Evolutionary conservation across 805 yeast genomes (phyloP), one percentile per base, ranked within the genome.

Genomic region (Ogataea pilisensis): DNA sequence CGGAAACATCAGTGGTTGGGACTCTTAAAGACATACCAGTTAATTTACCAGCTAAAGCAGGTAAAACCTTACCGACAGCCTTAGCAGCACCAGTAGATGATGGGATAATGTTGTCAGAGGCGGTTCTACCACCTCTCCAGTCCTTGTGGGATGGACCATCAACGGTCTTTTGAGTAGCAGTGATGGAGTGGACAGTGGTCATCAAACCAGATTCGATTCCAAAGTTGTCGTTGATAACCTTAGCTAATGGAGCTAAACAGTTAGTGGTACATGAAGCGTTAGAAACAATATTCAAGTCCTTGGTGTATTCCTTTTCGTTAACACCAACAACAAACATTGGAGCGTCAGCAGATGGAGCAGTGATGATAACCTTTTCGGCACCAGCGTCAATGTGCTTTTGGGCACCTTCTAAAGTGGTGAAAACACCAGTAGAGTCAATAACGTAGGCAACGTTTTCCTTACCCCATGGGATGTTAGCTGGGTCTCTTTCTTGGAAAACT

Each of bases 71-170:
- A 69, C 95, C 95, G 59, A 88, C 96, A 54, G 95, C 95, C 82
- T 88, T 88, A 63, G 96, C 96, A 61, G 96, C 96, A 81, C 96
- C 96, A 51, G 96, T 88, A 50, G 95, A 85, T 31, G 95, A 86
- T 64, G 96, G 96, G 57, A 88, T 88, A 69, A 88, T 85, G 84
- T 88, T 88, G 65, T 90, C 95, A 49, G 91, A 83, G 65, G 95
- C 95, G 58, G 95, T 84, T 76, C 96, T 85, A 69, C 96, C 96
- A 68, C 96, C 95, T 81, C 96, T 84, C 96, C 96, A 88, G 78
- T 88, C 96, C 80, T 88, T 88, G 80, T 82, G 88, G 67, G 95
- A 86, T 60, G 96, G 95, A 73, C 96, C 96, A 69, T 88, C 96
- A 53, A 88, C 96, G 49, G 95, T 84, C 82, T 88, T 88, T 73